phyloP scores from a whole-genome alignment of 306 rosid species.

The Quillaja saponaria region DNA sequence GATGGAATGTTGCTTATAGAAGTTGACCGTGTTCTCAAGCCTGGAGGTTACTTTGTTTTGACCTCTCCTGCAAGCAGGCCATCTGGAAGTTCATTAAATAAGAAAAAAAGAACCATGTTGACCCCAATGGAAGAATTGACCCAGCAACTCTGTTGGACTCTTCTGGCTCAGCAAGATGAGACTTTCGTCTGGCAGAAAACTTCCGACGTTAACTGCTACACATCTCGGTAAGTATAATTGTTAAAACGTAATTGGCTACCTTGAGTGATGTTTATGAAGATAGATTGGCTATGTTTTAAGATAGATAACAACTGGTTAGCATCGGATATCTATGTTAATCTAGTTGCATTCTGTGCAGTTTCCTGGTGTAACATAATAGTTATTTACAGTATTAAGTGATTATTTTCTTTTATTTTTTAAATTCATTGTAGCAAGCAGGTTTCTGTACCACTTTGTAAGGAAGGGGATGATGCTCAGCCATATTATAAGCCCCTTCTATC shows the following conservation, averaged over 20 bases:
- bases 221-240: constrained; percentile 69
- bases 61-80: constrained; percentile 74
- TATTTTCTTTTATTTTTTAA: not conserved
- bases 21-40: constrained; percentile 93
- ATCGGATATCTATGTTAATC: constrained; percentile 34
- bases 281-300: constrained; percentile 25
- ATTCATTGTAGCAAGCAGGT: constrained; percentile 58
- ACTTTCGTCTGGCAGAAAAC: constrained; percentile 95
- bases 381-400: constrained; percentile 19
- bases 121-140: constrained; percentile 73
- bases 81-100: constrained; percentile 59
- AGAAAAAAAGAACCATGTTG: constrained; percentile 48
- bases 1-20: constrained; percentile 83
- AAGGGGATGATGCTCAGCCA: constrained; percentile 52
- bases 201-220: constrained; percentile 63
- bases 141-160: constrained; percentile 82
- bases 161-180: constrained; percentile 88
- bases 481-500: constrained; percentile 78
- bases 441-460: constrained; percentile 68
- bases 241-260: not conserved
- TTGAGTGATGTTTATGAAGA: constrained; percentile 4
- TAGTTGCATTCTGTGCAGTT: constrained; percentile 12
- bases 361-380: constrained; percentile 17
- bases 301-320: constrained; percentile 15
- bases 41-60: constrained; percentile 97